Evolutionary conservation across 768 basidiomycete species (phyloP), one percentile per base, ranked within the genome.

Genomic region (Lyophyllum decastes): DNA sequence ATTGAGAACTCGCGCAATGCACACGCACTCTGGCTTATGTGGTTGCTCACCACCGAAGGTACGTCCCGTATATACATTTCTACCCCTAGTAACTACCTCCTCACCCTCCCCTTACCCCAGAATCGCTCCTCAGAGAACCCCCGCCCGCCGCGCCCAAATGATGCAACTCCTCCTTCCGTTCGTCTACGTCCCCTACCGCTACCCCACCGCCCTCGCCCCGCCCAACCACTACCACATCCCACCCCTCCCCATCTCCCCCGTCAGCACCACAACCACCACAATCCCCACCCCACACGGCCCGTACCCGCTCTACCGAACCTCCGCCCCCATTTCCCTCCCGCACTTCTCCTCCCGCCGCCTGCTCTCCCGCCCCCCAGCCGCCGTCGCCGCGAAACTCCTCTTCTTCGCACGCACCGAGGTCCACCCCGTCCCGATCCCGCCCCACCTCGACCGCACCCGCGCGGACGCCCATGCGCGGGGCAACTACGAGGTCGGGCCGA

Each of bases 151-250:
- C 10, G 67, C 71, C 33, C 61, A 67, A 24, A 62, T 80, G 11
- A 65, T 72, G 26, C 52, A 58, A 2, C 62, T 72, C 9, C 68
- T 84, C 38, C 56, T 80, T 0, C 81, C 82, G 0, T 80, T 68
- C 58, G 76, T 83, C 49, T 67, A 87, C 54, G 72, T 79, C 49
- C 80, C 84, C 1, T 78, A 76, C 54, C 78, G 84, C 21, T 90
- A 89, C 65, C 72, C 85, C 0, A 69, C 82, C 3, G 76, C 83
- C 38, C 74, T 82, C 41, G 86, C 86, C 0, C 88, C 90, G 0
- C 83, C 87, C 16, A 74, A 82, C 54, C 85, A 89, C 65, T 85
- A 79, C 54, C 33, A 69, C 53, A 71, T 90, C 34, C 88, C 89
- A 0, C 73, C 85, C 30, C 55, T 50, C 57, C 61, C 52, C 64